Evolutionary conservation across 305 asterid species (phyloP).

Genomic region (Solanum chacoense): DNA sequence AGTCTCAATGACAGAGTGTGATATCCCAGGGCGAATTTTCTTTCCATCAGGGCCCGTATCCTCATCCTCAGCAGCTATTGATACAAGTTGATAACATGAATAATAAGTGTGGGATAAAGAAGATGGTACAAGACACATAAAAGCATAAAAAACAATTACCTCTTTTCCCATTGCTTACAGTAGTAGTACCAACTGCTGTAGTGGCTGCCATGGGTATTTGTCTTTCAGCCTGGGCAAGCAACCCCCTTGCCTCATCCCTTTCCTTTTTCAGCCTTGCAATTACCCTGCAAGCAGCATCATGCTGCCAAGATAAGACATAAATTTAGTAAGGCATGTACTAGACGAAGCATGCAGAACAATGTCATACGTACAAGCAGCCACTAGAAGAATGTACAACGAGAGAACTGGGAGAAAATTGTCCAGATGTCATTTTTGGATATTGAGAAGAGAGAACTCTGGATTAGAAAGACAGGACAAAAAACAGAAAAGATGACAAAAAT

Average conservation of each 20-base stretch:
- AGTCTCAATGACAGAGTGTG: constrained; percentile 57
- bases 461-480: background rate
- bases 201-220: constrained; percentile 53
- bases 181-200: constrained; percentile 29
- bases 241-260: constrained; percentile 81
- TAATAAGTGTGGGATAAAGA: background rate
- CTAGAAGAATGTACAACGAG: background rate
- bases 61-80: constrained; percentile 64
- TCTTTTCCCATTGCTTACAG: constrained; percentile 86
- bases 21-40: constrained; percentile 67
- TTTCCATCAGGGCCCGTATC: constrained; percentile 69
- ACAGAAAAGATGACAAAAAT: background rate
- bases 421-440: background rate
- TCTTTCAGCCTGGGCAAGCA: constrained; percentile 82
- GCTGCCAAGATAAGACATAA: constrained; percentile 36
- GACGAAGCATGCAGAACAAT: background rate
- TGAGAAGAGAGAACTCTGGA: background rate
- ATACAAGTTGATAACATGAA: constrained; percentile 4
- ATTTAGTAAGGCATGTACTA: background rate
- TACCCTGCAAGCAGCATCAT: constrained; percentile 98
- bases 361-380: background rate
- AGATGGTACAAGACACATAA: background rate
- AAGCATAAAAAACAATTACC: constrained; percentile 30
- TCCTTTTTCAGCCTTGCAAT: constrained; percentile 95
- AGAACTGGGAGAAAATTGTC: background rate